Evolutionary conservation across 2,329 filamentous ascomycete species (phyloP).

Genomic region (Exserohilum rostratum): DNA sequence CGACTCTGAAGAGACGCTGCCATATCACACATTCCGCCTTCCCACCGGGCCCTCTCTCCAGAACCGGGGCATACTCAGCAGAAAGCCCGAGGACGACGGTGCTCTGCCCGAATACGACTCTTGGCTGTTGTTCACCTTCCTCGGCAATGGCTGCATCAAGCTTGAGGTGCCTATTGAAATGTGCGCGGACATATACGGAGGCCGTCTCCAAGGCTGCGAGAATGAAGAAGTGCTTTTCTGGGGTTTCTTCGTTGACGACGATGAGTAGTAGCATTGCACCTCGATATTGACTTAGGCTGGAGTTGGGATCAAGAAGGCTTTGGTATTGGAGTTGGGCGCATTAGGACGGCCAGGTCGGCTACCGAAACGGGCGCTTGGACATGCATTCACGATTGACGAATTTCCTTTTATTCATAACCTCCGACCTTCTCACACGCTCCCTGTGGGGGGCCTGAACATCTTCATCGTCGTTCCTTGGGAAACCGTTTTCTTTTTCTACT

Average conservation of each 20-base stretch:
- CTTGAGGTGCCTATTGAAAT: conserved; percentile 46
- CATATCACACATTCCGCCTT: conserved; percentile 44
- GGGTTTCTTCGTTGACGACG: conserved; percentile 44
- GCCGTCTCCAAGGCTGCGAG: conserved; percentile 36
- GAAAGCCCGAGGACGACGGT: conserved; percentile 37
- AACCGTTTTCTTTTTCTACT: conserved; percentile 9
- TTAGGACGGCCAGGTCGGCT: conserved; percentile 18
- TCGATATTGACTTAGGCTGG: conserved; percentile 25
- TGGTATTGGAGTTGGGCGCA: conserved; percentile 44
- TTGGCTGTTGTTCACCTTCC: conserved; percentile 47
- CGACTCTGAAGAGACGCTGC: conserved; percentile 43
- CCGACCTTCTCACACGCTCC: conserved; percentile 14
- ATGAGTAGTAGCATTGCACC: conserved; percentile 28
- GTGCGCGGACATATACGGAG: conserved; percentile 45
- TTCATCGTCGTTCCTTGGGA: conserved; percentile 21
- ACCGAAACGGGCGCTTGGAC: conserved; percentile 31
- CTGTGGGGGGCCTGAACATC: conserved; percentile 5
- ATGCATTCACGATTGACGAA: conserved; percentile 44
- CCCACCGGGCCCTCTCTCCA: conserved; percentile 39
- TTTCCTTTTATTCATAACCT: conserved; percentile 35
- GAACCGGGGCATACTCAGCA: conserved; percentile 43
- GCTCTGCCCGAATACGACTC: conserved; percentile 44
- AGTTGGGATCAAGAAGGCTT: conserved; percentile 30
- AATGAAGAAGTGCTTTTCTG: conserved; percentile 46
- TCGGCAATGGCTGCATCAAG: conserved; percentile 44